Evolutionary conservation across 2,329 filamentous ascomycete genomes (phyloP).

Genomic region (Beauveria rudraprayagi): DNA sequence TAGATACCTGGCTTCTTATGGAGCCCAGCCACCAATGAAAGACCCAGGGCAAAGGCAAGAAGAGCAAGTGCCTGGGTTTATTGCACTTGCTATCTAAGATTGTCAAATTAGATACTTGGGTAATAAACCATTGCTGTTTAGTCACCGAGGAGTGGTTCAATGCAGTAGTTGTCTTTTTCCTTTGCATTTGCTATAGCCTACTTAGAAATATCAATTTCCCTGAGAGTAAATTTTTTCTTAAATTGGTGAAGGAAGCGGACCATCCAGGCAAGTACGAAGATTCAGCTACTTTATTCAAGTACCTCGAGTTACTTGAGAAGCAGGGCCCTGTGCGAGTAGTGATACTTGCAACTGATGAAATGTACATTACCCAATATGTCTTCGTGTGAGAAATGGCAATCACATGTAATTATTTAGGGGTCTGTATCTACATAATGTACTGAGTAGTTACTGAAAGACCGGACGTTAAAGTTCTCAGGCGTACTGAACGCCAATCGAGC

Average conservation of each 20-base stretch:
- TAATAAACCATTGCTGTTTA: too few relatives aligned
- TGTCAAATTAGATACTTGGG: too few relatives aligned
- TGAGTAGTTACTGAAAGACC: too few relatives aligned
- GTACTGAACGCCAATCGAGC: neutral
- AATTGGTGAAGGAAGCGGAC: neutral
- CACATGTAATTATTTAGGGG: too few relatives aligned
- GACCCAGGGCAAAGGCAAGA: neutral
- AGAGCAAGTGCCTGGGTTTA: neutral
- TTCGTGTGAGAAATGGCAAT: neutral
- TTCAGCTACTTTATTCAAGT: neutral
- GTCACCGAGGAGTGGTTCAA: neutral
- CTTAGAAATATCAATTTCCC: neutral
- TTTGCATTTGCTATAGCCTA: neutral
- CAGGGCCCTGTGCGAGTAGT: neutral
- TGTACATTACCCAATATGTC: neutral
- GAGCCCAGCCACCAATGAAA: conserved; percentile 8
- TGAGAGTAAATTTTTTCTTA: neutral
- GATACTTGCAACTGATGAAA: neutral
- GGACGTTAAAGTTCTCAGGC: neutral
- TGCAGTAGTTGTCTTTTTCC: neutral
- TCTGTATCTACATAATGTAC: neutral
- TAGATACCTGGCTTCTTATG: neutral
- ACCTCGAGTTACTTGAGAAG: neutral
- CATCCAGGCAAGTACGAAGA: too few relatives aligned
- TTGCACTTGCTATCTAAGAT: neutral